phyloP scores from a whole-genome alignment of 2,329 filamentous ascomycete genomes.

The Aspergillus nomiae region DNA sequence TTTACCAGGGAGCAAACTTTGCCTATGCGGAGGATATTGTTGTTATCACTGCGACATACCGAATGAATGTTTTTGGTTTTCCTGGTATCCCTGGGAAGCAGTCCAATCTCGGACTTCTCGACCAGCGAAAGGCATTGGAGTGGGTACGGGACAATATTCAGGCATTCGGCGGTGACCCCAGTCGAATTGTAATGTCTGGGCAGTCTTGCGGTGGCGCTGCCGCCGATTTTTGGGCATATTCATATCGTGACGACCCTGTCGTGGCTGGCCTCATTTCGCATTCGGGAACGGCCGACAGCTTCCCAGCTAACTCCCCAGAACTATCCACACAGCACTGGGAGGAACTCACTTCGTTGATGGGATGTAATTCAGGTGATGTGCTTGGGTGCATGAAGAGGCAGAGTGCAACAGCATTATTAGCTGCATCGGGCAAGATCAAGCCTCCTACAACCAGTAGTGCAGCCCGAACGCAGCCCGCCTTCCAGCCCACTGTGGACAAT shows the following conservation, averaged over 20 bases:
- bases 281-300: slow-evolving; percentile 46
- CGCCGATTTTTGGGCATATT: slow-evolving; percentile 34
- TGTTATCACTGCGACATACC: slow-evolving; percentile 41
- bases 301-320: slow-evolving; percentile 42
- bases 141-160: slow-evolving; percentile 56
- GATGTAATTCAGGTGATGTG: not conserved
- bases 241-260: slow-evolving; percentile 39
- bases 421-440: slow-evolving; percentile 39
- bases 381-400: slow-evolving; percentile 14
- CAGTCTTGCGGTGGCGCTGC: slow-evolving; percentile 45
- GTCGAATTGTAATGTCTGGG: slow-evolving; percentile 49
- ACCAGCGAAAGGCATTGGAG: slow-evolving; percentile 55
- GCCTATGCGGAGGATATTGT: slow-evolving; percentile 42
- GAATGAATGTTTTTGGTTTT: slow-evolving; percentile 47
- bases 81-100: slow-evolving; percentile 33
- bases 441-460: slow-evolving; percentile 30
- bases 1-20: slow-evolving; percentile 40
- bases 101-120: slow-evolving; percentile 54
- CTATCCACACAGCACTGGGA: slow-evolving; percentile 42
- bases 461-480: slow-evolving; percentile 29
- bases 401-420: slow-evolving; percentile 29
- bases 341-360: not conserved
- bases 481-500: slow-evolving; percentile 48
- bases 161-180: slow-evolving; percentile 54
- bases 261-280: slow-evolving; percentile 40